Conservation (phyloP, 2,329 filamentous ascomycete species). For the Xylogone sp. region DNA sequence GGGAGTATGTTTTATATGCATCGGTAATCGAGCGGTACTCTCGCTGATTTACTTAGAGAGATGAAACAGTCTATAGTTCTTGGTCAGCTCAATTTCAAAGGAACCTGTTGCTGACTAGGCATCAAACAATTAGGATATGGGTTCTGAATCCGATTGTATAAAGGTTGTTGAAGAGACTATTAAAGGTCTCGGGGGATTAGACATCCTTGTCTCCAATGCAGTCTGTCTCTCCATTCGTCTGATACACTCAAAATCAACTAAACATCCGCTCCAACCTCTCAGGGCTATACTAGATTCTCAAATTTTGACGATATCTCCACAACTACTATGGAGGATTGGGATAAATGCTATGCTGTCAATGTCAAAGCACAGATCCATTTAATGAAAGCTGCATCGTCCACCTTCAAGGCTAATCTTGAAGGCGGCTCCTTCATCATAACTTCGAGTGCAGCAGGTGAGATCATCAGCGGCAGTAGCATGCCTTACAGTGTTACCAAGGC, state of each 20-base stretch:
- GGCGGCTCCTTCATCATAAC: constrained; percentile 63
- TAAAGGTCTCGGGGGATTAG: constrained; percentile 55
- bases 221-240: constrained; percentile 28
- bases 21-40: no score
- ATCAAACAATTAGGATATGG: constrained; percentile 45
- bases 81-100: neutral
- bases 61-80: neutral
- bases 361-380: constrained; percentile 52
- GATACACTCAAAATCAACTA: neutral
- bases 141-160: constrained; percentile 48
- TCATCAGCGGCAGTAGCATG: constrained; percentile 12
- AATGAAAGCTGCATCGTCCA: constrained; percentile 52
- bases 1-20: constrained; percentile 45
- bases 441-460: constrained; percentile 52
- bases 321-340: constrained; percentile 19
- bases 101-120: neutral
- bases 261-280: neutral
- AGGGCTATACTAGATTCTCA: constrained; percentile 27
- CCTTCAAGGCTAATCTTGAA: constrained; percentile 57
- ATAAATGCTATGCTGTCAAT: constrained; percentile 55
- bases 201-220: constrained; percentile 63
- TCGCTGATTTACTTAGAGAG: neutral
- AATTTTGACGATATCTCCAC: constrained; percentile 18
- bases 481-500: constrained; percentile 36
- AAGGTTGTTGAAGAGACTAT: constrained; percentile 50